A percentile compares a stretch with the other conserved stretches of the same genome.
Evolutionary conservation across 1,284 basidiomycete genomes (phyloP).

Genomic region (Rhodofomes roseus): DNA sequence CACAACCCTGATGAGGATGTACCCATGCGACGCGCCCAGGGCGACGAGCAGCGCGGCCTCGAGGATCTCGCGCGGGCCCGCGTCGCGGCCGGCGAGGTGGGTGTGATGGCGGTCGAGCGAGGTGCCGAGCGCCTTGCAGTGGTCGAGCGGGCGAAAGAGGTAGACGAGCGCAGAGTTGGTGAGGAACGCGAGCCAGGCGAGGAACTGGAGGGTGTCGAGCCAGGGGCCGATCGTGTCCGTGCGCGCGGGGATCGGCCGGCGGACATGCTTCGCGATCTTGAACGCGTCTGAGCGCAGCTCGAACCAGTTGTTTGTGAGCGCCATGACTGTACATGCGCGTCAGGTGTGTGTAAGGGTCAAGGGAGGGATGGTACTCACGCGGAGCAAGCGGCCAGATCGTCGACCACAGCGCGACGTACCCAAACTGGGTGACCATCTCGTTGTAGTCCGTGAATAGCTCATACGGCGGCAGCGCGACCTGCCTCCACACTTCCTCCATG

Average conservation of each 20-base stretch:
- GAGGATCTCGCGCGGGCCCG: constrained; percentile 52
- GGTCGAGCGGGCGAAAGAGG: constrained; percentile 54
- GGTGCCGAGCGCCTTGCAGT: constrained; percentile 25
- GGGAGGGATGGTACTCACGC: constrained; percentile 38
- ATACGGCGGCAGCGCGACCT: constrained; percentile 83
- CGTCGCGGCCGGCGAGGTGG: constrained; percentile 13
- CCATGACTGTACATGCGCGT: constrained; percentile 48
- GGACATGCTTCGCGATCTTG: constrained; percentile 87
- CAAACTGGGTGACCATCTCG: constrained; percentile 96
- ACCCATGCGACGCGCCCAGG: constrained; percentile 79
- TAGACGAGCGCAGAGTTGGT: constrained; percentile 86
- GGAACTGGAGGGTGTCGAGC: constrained; percentile 85
- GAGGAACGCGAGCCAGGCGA: constrained; percentile 84
- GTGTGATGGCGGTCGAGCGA: constrained; percentile 25
- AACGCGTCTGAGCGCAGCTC: constrained; percentile 93
- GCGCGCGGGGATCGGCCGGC: constrained; percentile 82
- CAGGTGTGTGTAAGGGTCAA: neutral
- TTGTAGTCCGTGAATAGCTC: constrained; percentile 82
- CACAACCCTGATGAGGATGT: constrained; percentile 59
- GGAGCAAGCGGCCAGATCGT: constrained; percentile 94
- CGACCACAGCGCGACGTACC: constrained; percentile 89
- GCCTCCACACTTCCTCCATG: constrained; percentile 71
- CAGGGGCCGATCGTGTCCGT: constrained; percentile 93
- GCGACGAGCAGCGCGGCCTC: constrained; percentile 71
- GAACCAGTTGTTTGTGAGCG: constrained; percentile 83